Base-by-base conservation (phyloP, 2,329 filamentous ascomycete genomes). In the Chaetoscypha palmicola region DNA sequence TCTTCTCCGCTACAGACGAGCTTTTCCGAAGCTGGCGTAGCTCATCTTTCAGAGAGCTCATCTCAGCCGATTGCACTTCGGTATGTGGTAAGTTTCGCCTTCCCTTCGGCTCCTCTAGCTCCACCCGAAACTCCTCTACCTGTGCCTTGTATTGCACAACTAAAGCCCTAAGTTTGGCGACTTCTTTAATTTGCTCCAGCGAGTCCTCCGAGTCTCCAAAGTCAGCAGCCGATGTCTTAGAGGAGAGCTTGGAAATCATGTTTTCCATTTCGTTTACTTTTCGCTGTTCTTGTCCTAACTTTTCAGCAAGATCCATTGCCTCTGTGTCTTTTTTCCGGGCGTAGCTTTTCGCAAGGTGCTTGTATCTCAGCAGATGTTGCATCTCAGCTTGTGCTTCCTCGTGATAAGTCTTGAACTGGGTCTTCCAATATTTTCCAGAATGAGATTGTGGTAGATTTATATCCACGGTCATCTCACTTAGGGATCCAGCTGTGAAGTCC, bases 341-440 rank as follows among this genome's bases (percentile, higher is more conserved):
- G 58, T 83, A 90, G 43, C 80, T 82, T 65, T 86, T 90, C 45
- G 85, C 83, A 49, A 87, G 70, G 59, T 86, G 78, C 68, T 89
- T 87, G 69, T 89, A 90, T 59, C 78, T 79, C 59, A 90, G 74
- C 58, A 91, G 70, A 66, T 83, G 86, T 66, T 81, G 80, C 71
- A 89, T 81, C 62, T 90, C 83, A 33, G 71, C 73, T 61, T 78
- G 79, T 50, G 84, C 85, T 50, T 84, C 82, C 34, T 77, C 71
- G 38, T 86, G 79, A 58, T 90, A 91, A 43, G 72, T 75, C 53
- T 86, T 75, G 56, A 85, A 90, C 58, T 88, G 77, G 19, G 77
- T 73, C 64, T 90, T 90, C 86, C 86, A 91, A 64, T 85, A 89
- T 55, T 76, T 79, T 5, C 84, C 85, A 3, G 84, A 88, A 47